Evolutionary conservation across 805 yeast species (phyloP).

Genomic region (Ogataea dorogensis): DNA sequence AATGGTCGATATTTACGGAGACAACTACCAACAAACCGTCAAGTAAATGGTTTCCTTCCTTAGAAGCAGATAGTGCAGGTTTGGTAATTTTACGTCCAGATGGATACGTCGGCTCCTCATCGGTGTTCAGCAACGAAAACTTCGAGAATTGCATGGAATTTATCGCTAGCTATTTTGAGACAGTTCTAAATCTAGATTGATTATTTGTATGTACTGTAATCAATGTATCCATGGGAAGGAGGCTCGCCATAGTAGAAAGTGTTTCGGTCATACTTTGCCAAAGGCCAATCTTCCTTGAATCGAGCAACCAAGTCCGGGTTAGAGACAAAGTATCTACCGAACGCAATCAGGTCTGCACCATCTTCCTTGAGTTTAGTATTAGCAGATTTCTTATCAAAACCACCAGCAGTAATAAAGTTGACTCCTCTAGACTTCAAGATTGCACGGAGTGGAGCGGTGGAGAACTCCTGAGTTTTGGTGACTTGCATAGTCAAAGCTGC

Average conservation of each 20-base stretch:
- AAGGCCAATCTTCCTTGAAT: conserved; percentile 34
- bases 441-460: conserved; percentile 41
- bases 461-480: conserved; percentile 3
- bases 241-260: conserved; percentile 34
- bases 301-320: conserved; percentile 45
- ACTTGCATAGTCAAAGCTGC: conserved; percentile 13
- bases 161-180: background rate
- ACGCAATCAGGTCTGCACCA: conserved; percentile 37
- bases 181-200: background rate
- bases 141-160: background rate
- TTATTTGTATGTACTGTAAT: background rate
- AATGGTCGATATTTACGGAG: background rate
- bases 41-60: background rate
- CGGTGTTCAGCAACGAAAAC: background rate
- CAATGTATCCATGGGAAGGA: conserved; percentile 2
- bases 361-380: conserved; percentile 19
- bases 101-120: conserved; percentile 1
- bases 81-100: conserved; percentile 1
- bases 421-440: conserved; percentile 42
- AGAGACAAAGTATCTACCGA: conserved; percentile 40
- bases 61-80: background rate
- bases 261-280: conserved; percentile 40
- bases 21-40: background rate
- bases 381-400: conserved; percentile 20
- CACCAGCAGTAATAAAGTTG: conserved; percentile 25